Percentiles rank a stretch among this genome's conserved stretches.
These are phyloP conservation scores for Serendipita indica DNA, from an alignment of 768 basidiomycete species.

Conservation along the genomic window DNA sequence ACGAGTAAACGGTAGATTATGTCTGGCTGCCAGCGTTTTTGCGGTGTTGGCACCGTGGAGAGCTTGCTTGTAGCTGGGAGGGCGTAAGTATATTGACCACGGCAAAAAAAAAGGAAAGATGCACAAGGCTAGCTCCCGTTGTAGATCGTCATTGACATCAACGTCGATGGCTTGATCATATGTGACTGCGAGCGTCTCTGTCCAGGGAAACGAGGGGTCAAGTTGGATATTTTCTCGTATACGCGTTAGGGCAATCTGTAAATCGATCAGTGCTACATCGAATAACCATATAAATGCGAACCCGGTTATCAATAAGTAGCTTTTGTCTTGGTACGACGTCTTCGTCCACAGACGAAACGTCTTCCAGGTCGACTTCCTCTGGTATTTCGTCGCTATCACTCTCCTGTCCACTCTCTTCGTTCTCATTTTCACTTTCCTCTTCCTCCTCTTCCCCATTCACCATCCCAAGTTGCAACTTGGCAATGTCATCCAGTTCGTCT, in stretches of 20 bases:
- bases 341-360: conserved; percentile 43
- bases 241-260: conserved; percentile 59
- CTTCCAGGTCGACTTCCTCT: conserved; percentile 47
- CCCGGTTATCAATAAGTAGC: conserved; percentile 68
- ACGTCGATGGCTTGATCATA: conserved; percentile 62
- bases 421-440: conserved; percentile 13
- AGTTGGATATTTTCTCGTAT: conserved; percentile 67
- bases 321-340: conserved; percentile 74
- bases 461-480: conserved; percentile 36
- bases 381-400: conserved; percentile 25
- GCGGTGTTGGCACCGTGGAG: conserved; percentile 69
- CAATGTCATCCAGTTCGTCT: conserved; percentile 52
- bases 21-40: conserved; percentile 57
- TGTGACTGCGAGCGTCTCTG: conserved; percentile 59
- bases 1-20: conserved; percentile 74
- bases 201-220: conserved; percentile 64
- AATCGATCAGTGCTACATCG: background rate
- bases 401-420: conserved; percentile 13
- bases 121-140: conserved; percentile 91
- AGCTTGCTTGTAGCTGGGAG: conserved; percentile 83
- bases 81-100: background rate
- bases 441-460: conserved; percentile 20
- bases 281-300: conserved; percentile 23
- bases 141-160: conserved; percentile 76
- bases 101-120: conserved; percentile 21